Conservation (phyloP, 2,329 filamentous ascomycete species). For the Karstenula rhodostoma region DNA sequence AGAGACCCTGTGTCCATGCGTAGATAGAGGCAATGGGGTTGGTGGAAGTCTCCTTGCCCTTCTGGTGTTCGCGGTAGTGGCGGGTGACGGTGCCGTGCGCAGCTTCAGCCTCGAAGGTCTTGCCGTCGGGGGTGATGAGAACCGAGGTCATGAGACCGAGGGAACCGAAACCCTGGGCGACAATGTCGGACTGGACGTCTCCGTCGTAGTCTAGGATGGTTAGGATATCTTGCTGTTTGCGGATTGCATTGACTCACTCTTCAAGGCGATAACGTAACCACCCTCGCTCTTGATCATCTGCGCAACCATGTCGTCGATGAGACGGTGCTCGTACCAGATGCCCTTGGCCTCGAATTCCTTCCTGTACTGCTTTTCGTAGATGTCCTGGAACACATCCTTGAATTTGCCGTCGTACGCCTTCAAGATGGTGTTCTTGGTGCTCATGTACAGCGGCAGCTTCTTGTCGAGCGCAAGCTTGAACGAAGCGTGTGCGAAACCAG, state of each 20-base stretch:
- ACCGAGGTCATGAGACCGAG: conserved; percentile 98
- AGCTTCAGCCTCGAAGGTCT: conserved; percentile 96
- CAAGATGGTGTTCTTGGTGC: conserved; percentile 99
- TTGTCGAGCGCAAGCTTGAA: conserved; percentile 95
- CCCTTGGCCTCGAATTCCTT: conserved; percentile 86
- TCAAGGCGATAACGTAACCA: conserved; percentile 96
- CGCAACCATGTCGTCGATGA: conserved; percentile 99
- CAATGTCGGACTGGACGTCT: conserved; percentile 97
- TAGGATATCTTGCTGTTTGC: conserved; percentile 16
- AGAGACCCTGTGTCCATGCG: conserved; percentile 94
- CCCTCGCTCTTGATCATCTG: conserved; percentile 99
- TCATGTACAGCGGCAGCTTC: conserved; percentile 96
- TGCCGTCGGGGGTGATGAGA: conserved; percentile 94
- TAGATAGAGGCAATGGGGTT: conserved; percentile 99
- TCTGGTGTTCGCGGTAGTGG: conserved; percentile 98
- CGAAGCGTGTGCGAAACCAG: conserved; percentile 91
- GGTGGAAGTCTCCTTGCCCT: conserved; percentile 94
- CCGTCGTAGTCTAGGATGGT: conserved; percentile 85
- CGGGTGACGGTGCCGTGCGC: conserved; percentile 98
- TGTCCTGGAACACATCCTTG: conserved; percentile 99
- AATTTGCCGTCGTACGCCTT: conserved; percentile 99
- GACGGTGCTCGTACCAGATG: conserved; percentile 99
- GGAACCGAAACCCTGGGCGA: conserved; percentile 97
- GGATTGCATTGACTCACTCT: conserved; percentile 67
- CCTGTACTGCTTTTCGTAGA: conserved; percentile 89